Conservation (phyloP, 1,284 basidiomycete species). For the Ceratobasidium sp. region DNA sequence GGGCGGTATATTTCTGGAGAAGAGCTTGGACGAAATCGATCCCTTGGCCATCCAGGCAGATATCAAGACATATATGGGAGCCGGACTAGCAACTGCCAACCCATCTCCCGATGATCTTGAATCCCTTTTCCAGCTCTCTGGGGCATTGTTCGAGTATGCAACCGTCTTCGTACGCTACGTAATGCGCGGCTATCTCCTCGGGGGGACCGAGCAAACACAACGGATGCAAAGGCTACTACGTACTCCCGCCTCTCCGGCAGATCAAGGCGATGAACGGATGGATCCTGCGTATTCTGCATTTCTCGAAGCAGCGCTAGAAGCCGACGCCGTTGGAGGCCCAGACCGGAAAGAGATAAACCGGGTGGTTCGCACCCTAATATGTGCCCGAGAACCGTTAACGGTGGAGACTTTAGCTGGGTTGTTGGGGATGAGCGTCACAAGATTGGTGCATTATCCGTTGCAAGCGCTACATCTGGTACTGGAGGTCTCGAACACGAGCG, state of each 20-base stretch:
- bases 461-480: conserved; percentile 7
- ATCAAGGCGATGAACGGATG: neutral
- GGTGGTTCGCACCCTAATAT: conserved; percentile 14
- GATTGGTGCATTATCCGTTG: neutral
- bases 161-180: neutral
- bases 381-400: conserved; percentile 16
- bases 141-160: conserved; percentile 19
- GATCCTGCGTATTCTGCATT: neutral
- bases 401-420: conserved; percentile 1
- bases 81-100: neutral
- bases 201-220: neutral
- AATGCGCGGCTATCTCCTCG: neutral
- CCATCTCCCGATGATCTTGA: neutral
- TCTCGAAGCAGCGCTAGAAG: neutral
- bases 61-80: neutral
- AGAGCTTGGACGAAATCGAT: neutral
- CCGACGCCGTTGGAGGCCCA: neutral
- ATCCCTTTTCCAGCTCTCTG: neutral
- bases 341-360: neutral
- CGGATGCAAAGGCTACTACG: neutral
- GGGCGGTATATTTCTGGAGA: neutral
- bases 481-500: neutral
- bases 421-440: neutral
- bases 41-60: neutral
- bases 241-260: neutral